A percentile compares a stretch with the other conserved stretches of the same genome.
Evolutionary conservation across 352 stramenopile species (phyloP).

Genomic region (Phytophthora citricola): DNA sequence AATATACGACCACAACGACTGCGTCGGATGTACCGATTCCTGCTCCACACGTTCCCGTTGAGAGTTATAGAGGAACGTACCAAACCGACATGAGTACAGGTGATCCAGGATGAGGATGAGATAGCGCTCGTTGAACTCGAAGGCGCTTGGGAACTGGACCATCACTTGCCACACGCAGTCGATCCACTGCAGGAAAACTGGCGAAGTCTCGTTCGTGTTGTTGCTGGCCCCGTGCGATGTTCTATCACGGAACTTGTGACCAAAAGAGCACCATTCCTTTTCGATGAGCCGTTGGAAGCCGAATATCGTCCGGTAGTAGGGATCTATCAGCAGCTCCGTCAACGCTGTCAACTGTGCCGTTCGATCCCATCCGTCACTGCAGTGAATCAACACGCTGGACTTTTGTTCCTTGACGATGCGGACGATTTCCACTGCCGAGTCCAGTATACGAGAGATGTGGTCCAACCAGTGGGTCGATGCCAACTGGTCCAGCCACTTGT

Average conservation of each 20-base stretch:
- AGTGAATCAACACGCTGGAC: slow-evolving; percentile 97
- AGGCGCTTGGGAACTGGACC: slow-evolving; percentile 77
- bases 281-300: slow-evolving; percentile 89
- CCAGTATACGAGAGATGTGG: slow-evolving; percentile 79
- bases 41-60: slow-evolving; percentile 74
- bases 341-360: slow-evolving; percentile 89
- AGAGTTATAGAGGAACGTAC: slow-evolving; percentile 97
- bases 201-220: slow-evolving; percentile 92
- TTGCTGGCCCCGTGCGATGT: slow-evolving; percentile 60
- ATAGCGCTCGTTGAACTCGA: slow-evolving; percentile 89
- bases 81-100: slow-evolving; percentile 84
- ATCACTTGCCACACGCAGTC: slow-evolving; percentile 89
- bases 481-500: slow-evolving; percentile 87
- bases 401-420: slow-evolving; percentile 80
- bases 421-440: slow-evolving; percentile 86
- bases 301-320: slow-evolving; percentile 89
- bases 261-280: slow-evolving; percentile 92
- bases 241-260: slow-evolving; percentile 89
- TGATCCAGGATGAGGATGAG: slow-evolving; percentile 86
- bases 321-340: slow-evolving; percentile 89
- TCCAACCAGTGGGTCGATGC: slow-evolving; percentile 78
- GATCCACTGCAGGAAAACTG: slow-evolving; percentile 96
- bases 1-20: slow-evolving; percentile 84
- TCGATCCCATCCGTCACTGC: slow-evolving; percentile 98
- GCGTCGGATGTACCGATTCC: slow-evolving; percentile 56